Evolutionary conservation across 208 protist species (phyloP).

Genomic region (Leishmania turanica): DNA sequence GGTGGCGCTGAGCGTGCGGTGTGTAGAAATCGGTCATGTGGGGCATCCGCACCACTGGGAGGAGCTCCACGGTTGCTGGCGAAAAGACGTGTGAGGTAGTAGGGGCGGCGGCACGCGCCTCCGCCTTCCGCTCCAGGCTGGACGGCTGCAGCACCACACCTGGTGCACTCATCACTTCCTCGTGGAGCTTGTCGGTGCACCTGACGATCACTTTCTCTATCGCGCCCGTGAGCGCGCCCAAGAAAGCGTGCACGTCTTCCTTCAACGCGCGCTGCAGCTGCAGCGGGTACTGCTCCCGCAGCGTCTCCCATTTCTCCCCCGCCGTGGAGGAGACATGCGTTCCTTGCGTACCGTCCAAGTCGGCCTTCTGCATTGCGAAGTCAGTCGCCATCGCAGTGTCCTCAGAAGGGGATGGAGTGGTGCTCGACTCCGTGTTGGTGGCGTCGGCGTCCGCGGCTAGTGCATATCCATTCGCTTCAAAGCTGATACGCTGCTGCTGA

Average conservation of each 20-base stretch:
- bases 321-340: conserved; percentile 3
- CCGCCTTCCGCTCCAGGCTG: not conserved
- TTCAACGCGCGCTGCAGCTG: conserved; percentile 18
- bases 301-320: conserved; percentile 8
- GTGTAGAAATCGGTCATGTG: conserved; percentile 8
- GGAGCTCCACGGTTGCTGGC: too few relatives aligned
- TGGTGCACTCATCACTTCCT: not conserved
- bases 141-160: not conserved
- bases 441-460: not conserved
- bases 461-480: not conserved
- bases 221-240: not conserved
- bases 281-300: conserved; percentile 7
- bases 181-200: conserved; percentile 2
- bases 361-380: not conserved
- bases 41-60: conserved; percentile 3
- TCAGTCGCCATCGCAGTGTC: not conserved
- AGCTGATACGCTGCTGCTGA: not conserved
- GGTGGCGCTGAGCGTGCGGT: conserved; percentile 1
- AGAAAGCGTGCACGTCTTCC: conserved; percentile 16
- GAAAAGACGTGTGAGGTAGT: not conserved
- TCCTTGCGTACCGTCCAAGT: not conserved
- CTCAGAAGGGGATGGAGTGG: not conserved
- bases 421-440: not conserved
- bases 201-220: not conserved
- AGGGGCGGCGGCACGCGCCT: not conserved